phyloP scores from a whole-genome alignment of 2,329 filamentous ascomycete species.

The Raffaelea albimanens region DNA sequence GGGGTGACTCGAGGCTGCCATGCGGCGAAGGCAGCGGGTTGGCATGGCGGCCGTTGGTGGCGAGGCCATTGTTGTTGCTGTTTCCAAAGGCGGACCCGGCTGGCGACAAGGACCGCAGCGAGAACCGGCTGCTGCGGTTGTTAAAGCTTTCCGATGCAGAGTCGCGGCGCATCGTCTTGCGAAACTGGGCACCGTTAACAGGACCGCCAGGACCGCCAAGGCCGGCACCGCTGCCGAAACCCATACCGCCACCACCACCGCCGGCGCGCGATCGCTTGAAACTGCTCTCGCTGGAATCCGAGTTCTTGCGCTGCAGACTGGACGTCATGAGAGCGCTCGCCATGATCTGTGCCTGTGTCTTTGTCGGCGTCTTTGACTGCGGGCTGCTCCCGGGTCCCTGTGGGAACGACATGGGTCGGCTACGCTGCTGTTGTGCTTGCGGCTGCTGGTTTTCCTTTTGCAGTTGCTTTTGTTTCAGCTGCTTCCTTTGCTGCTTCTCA shows the following conservation, averaged over 20 bases:
- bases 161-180: constrained; percentile 58
- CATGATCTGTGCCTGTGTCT: no score
- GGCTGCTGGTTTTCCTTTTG: no score
- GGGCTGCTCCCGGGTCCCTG: neutral
- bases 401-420: neutral
- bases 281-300: constrained; percentile 68
- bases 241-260: neutral
- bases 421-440: neutral
- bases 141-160: constrained; percentile 17
- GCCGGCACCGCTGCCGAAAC: neutral
- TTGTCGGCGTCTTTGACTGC: neutral
- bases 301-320: constrained; percentile 40
- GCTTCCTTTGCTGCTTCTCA: no score
- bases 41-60: neutral
- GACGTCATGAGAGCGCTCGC: neutral
- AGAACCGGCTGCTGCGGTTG: constrained; percentile 38
- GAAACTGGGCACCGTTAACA: no score
- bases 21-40: neutral
- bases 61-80: neutral
- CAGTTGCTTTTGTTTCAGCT: no score
- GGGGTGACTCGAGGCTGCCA: neutral
- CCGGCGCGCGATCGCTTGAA: constrained; percentile 52
- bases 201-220: constrained; percentile 42
- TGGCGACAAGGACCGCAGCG: constrained; percentile 62
- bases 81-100: constrained; percentile 41